phyloP scores from a whole-genome alignment of 2,329 filamentous ascomycete genomes.

The Penicillium expansum region DNA sequence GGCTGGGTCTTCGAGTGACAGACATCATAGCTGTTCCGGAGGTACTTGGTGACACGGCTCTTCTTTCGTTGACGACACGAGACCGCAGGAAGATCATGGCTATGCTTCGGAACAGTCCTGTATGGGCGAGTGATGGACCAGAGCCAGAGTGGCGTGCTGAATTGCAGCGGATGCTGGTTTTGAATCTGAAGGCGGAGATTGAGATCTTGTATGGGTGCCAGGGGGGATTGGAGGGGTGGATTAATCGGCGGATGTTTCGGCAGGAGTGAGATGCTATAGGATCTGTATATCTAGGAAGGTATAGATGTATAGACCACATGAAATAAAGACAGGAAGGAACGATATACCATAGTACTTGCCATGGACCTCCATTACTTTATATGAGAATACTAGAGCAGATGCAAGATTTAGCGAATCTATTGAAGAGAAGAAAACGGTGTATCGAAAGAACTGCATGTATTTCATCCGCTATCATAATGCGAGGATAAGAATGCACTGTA shows the following conservation, averaged over 20 bases:
- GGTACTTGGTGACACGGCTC: conserved; percentile 21
- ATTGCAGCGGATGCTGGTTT: conserved; percentile 60
- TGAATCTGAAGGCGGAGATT: conserved; percentile 62
- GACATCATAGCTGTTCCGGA: conserved; percentile 36
- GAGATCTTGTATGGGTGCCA: conserved; percentile 51
- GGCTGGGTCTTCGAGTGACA: conserved; percentile 56
- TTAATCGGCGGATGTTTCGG: conserved; percentile 38
- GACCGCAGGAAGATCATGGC: conserved; percentile 55
- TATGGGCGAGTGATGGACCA: conserved; percentile 44
- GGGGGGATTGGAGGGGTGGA: conserved; percentile 45
- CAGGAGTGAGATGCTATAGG: conserved; percentile 8
- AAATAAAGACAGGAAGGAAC: neutral
- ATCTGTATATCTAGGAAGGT: neutral
- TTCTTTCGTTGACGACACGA: conserved; percentile 50
- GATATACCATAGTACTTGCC: neutral
- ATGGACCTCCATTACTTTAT: neutral
- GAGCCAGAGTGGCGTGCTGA: conserved; percentile 51
- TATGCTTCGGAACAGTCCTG: conserved; percentile 51
- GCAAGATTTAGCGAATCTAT: neutral
- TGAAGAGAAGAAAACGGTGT: neutral
- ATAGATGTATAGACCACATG: neutral
- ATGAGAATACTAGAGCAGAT: neutral
- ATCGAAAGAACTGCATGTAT: neutral
- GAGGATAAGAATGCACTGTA: conserved; percentile 16
- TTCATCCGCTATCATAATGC: conserved; percentile 11